Conservation (phyloP, 768 basidiomycete genomes). For the Mycena olivaceomarginata region DNA sequence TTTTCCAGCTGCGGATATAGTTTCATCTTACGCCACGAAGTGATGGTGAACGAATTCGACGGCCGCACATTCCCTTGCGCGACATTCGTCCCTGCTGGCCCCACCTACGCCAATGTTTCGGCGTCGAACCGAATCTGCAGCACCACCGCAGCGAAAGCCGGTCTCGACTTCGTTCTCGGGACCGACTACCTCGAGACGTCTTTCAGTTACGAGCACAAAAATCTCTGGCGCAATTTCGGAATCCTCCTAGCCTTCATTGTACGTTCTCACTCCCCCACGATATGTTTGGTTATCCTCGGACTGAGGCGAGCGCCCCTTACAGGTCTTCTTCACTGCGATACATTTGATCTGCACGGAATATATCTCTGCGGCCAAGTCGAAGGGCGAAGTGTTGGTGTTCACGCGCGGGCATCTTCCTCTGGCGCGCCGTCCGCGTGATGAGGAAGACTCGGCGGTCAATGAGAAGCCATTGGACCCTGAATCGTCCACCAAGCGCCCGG, state of each 20-base stretch:
- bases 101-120: conserved; percentile 56
- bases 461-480: conserved; percentile 33
- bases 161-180: conserved; percentile 63
- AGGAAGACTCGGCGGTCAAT: conserved; percentile 57
- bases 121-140: conserved; percentile 65
- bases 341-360: conserved; percentile 61
- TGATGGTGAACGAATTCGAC: conserved; percentile 71
- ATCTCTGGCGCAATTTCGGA: conserved; percentile 64
- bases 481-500: conserved; percentile 37
- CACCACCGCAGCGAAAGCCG: conserved; percentile 62
- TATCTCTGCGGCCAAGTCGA: conserved; percentile 52
- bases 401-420: conserved; percentile 50
- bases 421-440: conserved; percentile 39
- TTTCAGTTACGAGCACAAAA: conserved; percentile 49
- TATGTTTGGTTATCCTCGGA: neutral
- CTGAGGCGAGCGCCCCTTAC: neutral
- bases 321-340: conserved; percentile 57
- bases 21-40: neutral
- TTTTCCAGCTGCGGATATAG: neutral
- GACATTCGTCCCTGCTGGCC: conserved; percentile 54
- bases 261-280: neutral
- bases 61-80: conserved; percentile 59
- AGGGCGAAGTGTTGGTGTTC: conserved; percentile 54
- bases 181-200: conserved; percentile 59
- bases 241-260: conserved; percentile 66